Evolutionary conservation across 768 basidiomycete species (phyloP).

Genomic region (Chalciporus chontae): DNA sequence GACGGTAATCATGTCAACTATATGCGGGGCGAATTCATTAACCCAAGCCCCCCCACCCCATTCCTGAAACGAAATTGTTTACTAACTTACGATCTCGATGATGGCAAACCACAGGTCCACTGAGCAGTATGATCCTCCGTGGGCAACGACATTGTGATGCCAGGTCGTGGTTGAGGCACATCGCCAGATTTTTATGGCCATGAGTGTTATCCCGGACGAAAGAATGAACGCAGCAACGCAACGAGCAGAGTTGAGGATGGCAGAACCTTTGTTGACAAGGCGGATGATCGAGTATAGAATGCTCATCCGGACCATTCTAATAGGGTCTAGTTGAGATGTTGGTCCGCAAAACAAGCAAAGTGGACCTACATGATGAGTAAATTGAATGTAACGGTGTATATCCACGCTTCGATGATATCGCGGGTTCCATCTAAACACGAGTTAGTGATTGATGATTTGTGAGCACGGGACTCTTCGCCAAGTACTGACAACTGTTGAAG

Average conservation of each 20-base stretch:
- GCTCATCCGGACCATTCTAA: conserved; percentile 11
- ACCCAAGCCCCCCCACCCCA: too few species aligned
- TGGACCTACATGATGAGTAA: not conserved
- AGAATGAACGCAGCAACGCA: not conserved
- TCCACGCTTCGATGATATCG: not conserved
- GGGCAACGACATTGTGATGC: not conserved
- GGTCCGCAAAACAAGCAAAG: not conserved
- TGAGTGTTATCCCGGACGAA: not conserved
- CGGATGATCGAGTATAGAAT: conserved; percentile 17
- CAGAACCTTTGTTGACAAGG: not conserved
- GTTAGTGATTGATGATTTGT: not conserved
- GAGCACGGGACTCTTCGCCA: not conserved
- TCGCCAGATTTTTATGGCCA: conserved; percentile 1
- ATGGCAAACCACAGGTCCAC: too few species aligned
- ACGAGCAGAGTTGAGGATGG: not conserved
- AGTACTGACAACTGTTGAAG: not conserved
- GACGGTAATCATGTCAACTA: conserved; percentile 9
- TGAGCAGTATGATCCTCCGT: too few species aligned
- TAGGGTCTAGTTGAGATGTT: not conserved
- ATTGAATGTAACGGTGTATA: not conserved
- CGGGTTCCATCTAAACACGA: not conserved
- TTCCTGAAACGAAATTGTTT: too few species aligned
- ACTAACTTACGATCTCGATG: too few species aligned
- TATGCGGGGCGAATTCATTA: not conserved
- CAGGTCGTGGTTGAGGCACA: conserved; percentile 5